Base-by-base conservation (phyloP, 2,329 filamentous ascomycete species). In the Onygenales sp. region DNA sequence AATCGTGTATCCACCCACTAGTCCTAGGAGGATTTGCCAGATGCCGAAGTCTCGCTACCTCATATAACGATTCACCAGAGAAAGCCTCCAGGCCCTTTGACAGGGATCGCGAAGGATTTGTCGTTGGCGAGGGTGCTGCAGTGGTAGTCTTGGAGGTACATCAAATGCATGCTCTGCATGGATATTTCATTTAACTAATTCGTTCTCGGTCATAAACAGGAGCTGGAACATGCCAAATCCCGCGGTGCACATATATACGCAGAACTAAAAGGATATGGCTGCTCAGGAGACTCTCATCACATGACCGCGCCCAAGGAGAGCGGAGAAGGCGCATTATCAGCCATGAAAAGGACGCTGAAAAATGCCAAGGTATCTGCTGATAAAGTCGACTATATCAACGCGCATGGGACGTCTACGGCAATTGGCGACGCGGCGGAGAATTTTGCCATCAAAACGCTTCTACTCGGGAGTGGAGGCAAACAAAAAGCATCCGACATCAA, bases 1-100 rank as follows among this genome's bases (percentile, higher is more conserved):
- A 98, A 70, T 90, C 92, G 0, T 98, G 93, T 68, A 92, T 98
- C 53, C 92, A 98, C 66, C 93, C 93, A 8, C 78, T 98, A 43
- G 88, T 92, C 1, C 86, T 97, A 60, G 89, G 91, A 6, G 93
- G 92, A 6, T 98, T 98, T 64, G 86, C 89, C 27, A 81, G 90
- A 57, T 89, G 91, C 1, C 82, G 92, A 55, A 96, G 91, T 51
- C 75, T 98, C 38, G 85, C 89, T 6, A 95, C 89, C 0, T 79
- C 78, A 3, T 94, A 83, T 73, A 96, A 96, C 64, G 74, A 87
- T 55, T 69, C 78, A 8, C 90, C 92, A 0, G 60, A 74, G 2
- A 75, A 80, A 46, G 83, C 90, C 49, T 95, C 90, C 33, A 79
- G 93, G 8, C 93, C 93, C 0, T 98, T 98, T 63, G 93, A 98